These are phyloP conservation scores for Tylopilus felleus DNA, from an alignment of 768 basidiomycete genomes.

Conservation along the genomic window DNA sequence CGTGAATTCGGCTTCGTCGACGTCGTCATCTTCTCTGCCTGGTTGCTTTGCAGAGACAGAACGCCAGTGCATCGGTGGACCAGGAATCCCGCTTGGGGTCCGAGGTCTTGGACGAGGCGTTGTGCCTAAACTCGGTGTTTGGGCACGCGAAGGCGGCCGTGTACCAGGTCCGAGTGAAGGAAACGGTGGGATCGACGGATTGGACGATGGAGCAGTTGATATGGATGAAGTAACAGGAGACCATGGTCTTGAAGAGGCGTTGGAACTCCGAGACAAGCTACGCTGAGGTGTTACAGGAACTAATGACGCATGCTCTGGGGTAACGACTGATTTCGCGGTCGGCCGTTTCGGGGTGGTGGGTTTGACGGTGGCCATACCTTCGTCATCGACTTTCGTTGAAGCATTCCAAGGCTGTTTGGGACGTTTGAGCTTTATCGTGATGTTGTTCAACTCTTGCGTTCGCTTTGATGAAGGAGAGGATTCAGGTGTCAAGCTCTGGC, in stretches of 20 bases:
- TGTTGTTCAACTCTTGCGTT: constrained; percentile 33
- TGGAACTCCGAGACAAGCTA: constrained; percentile 69
- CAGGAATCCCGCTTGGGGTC: constrained; percentile 79
- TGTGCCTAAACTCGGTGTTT: constrained; percentile 45
- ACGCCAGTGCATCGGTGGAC: constrained; percentile 49
- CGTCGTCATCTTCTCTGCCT: constrained; percentile 40
- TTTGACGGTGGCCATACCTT: constrained; percentile 46
- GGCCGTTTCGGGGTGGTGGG: constrained; percentile 48
- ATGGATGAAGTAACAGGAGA: constrained; percentile 70
- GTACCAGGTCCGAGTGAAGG: constrained; percentile 26
- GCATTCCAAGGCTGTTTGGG: constrained; percentile 70
- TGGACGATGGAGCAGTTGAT: constrained; percentile 61
- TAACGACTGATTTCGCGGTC: constrained; percentile 44
- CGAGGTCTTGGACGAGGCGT: constrained; percentile 70
- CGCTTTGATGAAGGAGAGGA: constrained; percentile 49
- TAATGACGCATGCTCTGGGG: constrained; percentile 42
- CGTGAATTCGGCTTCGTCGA: constrained; percentile 42
- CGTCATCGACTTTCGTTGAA: constrained; percentile 69
- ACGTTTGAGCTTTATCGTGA: constrained; percentile 40
- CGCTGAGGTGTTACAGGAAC: constrained; percentile 53
- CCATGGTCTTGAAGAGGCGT: constrained; percentile 78
- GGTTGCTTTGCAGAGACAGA: constrained; percentile 48
- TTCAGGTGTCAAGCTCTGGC: constrained; percentile 68
- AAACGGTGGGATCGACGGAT: constrained; percentile 36
- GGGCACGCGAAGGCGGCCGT: constrained; percentile 53